Evolutionary conservation across 2,329 filamentous ascomycete genomes (phyloP), one percentile per base, ranked within the genome.

Genomic region (Diaporthe helianthi): DNA sequence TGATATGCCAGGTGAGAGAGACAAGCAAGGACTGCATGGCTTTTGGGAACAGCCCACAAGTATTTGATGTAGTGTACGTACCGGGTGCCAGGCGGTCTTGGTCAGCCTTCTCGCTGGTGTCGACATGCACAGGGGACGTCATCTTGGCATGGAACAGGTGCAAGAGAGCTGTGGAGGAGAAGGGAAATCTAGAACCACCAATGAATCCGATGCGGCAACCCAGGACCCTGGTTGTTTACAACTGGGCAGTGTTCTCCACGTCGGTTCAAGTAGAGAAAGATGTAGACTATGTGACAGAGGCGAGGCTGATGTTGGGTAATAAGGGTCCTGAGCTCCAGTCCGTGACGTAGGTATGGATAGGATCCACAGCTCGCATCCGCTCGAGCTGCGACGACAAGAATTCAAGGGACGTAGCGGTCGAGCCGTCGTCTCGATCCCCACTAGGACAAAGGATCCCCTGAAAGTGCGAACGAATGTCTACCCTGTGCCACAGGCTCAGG

Each of bases 121-220:
- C 70, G 64, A 68, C 64, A 52, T 64, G 64, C 26, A 64, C 70
- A 19, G 70, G 70, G 51, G 70, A 67, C 63, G 68, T 61, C 70
- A 71, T 71, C 26, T 69, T 69, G 64, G 61, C 31, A 33, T 49
- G 29, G 53, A 36, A 38, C 36, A 19, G 41, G 52, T 29, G 52
- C 41, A 36, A 15, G 38, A 58, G 15, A 58, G 38, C n/a, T 58
- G 52, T 54, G 47, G 63, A 49, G n/a, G 22, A 31, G 13, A 44
- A 51, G 36, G 3, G 31, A 36, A 24, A 65, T 65, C 61, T 52
- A 65, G 61, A 65, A 52, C 61, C 61, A 65, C 61, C 47, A 53
- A 26, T 53, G 61, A 65, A 41, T 52, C 47, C 61, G 46, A 52
- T 17, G 53, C 31, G 33, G 26, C 22, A 36, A 22, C 47, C 33